Percentiles rank a stretch among this genome's conserved stretches.
phyloP scores from a whole-genome alignment of 192 early-diverging fungal genomes.

The Coemansia guatemalensis region DNA sequence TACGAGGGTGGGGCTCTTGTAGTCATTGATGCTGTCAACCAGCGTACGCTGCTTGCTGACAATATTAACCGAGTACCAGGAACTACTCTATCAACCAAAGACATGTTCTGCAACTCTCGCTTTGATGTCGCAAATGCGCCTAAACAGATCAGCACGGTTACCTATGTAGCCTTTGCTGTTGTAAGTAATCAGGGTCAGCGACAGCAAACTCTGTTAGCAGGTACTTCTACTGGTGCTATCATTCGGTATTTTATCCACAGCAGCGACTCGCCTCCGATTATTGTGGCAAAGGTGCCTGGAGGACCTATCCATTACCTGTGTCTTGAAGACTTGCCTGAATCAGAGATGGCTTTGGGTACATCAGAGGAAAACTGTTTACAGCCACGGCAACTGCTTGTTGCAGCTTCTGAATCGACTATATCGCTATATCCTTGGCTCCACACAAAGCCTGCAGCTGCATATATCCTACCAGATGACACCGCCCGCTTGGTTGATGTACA shows the following conservation, averaged over 20 bases:
- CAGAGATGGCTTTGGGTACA: not conserved
- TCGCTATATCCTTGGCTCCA: not conserved
- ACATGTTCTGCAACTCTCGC: not conserved
- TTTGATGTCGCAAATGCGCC: not conserved
- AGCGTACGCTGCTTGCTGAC: constrained; percentile 30
- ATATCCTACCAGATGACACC: not conserved
- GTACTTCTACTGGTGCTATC: not conserved
- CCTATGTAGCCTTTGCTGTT: not conserved
- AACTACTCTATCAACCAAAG: not conserved
- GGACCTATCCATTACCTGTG: not conserved
- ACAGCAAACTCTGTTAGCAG: not conserved
- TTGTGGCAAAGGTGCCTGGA: not conserved
- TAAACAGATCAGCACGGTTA: not conserved
- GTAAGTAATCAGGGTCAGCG: not conserved
- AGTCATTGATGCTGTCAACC: constrained; percentile 32
- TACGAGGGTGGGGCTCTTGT: constrained; percentile 35
- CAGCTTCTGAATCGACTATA: not conserved
- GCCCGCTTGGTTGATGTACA: constrained; percentile 17
- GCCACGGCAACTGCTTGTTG: not conserved
- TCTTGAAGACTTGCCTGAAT: not conserved
- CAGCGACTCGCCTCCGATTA: not conserved
- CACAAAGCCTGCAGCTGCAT: constrained; percentile 10
- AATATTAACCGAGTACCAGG: constrained; percentile 36
- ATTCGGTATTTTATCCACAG: not conserved
- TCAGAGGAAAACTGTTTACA: no score